A percentile compares a stretch with the other conserved stretches of the same genome.
phyloP scores from a whole-genome alignment of 805 yeast genomes.

The Sugiyamaella chiloensis region DNA sequence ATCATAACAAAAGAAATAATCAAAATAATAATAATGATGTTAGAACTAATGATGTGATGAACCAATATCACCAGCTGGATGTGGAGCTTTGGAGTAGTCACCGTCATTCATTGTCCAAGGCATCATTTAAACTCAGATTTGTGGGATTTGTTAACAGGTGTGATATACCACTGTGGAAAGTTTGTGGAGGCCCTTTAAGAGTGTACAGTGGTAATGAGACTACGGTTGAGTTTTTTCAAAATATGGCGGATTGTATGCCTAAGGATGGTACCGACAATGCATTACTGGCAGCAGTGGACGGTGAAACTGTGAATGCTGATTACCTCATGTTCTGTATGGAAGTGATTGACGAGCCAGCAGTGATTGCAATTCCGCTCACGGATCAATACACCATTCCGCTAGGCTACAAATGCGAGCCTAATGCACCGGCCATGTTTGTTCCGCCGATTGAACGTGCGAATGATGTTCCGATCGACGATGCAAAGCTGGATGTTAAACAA shows the following conservation, averaged over 20 bases:
- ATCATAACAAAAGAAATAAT: too few relatives aligned
- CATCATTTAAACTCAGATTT: background rate
- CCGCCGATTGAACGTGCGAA: background rate
- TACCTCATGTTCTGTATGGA: conserved; percentile 1
- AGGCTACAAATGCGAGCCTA: conserved; percentile 1
- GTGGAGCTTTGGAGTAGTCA: conserved; percentile 15
- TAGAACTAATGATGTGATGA: too few relatives aligned
- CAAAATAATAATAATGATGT: too few relatives aligned
- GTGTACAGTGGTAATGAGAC: conserved; percentile 7
- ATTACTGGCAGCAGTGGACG: conserved; percentile 3
- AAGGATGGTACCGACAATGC: background rate
- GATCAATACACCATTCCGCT: background rate
- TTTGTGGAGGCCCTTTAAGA: conserved; percentile 15
- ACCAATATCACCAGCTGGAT: conserved; percentile 8
- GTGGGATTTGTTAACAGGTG: conserved; percentile 15
- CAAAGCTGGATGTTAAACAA: too few relatives aligned
- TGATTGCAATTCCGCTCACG: background rate
- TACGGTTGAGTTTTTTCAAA: conserved; percentile 15
- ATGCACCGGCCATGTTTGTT: conserved; percentile 1
- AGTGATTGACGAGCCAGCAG: background rate
- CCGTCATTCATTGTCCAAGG: conserved; percentile 6
- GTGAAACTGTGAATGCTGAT: background rate
- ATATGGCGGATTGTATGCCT: conserved; percentile 8
- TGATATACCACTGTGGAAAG: conserved; percentile 18
- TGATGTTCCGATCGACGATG: too few relatives aligned